These are phyloP conservation scores for Cadophora malorum DNA, from an alignment of 2,329 filamentous ascomycete species.

Conservation along the genomic window DNA sequence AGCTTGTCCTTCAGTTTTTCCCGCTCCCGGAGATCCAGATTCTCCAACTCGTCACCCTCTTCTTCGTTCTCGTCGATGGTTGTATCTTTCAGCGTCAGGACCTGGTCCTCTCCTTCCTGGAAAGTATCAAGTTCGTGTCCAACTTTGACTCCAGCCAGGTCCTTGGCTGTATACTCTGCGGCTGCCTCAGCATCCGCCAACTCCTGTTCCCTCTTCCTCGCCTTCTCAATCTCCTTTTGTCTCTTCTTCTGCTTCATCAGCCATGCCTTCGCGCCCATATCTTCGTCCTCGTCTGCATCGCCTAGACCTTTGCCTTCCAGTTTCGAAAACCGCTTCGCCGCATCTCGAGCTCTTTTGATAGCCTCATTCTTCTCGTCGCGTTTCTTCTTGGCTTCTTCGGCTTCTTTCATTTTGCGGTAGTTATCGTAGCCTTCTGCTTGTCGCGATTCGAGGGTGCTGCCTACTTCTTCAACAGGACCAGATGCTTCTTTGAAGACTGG, in stretches of 20 bases:
- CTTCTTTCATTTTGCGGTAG: constrained; percentile 68
- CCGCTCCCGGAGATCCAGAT: constrained; percentile 71
- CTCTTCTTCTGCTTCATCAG: constrained; percentile 89
- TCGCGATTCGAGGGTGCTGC: constrained; percentile 84
- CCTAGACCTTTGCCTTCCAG: constrained; percentile 86
- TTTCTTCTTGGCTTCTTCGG: constrained; percentile 76
- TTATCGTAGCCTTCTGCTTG: constrained; percentile 77
- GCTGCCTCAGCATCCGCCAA: constrained; percentile 75
- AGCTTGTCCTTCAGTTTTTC: constrained; percentile 78
- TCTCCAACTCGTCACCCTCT: constrained; percentile 89
- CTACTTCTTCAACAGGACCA: constrained; percentile 65
- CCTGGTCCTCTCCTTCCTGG: constrained; percentile 82
- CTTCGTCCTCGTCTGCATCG: constrained; percentile 70
- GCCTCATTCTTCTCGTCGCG: constrained; percentile 83
- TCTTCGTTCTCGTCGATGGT: constrained; percentile 85
- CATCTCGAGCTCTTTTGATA: constrained; percentile 86
- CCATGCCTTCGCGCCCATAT: constrained; percentile 84
- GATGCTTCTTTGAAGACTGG: constrained; percentile 60
- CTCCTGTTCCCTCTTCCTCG: constrained; percentile 75
- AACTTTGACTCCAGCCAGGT: constrained; percentile 89
- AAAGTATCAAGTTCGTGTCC: constrained; percentile 86
- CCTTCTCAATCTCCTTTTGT: constrained; percentile 87
- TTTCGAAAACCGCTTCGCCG: constrained; percentile 75
- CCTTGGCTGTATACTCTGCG: constrained; percentile 82
- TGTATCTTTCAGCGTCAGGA: constrained; percentile 92